Conservation (phyloP, 139 green algal genomes). For the Volvox africanus region DNA sequence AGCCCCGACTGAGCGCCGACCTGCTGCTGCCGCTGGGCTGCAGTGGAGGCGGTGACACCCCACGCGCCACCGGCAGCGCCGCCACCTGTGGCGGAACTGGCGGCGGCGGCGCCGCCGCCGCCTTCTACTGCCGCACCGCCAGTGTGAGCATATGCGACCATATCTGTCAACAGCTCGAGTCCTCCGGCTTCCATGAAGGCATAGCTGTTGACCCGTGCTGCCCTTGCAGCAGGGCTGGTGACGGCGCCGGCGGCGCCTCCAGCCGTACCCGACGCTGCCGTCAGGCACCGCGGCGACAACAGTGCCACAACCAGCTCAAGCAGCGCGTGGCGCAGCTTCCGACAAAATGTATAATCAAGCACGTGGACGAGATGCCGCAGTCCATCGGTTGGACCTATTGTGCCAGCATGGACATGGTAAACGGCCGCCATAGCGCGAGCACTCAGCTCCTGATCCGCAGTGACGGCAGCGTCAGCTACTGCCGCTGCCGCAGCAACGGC, state of each 20-base stretch:
- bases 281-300: slow-evolving; percentile 65
- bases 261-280: background rate
- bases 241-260: background rate
- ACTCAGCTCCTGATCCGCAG: slow-evolving; percentile 76
- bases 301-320: slow-evolving; percentile 86
- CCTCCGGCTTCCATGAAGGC: slow-evolving; percentile 79
- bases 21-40: background rate
- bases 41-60: background rate
- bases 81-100: background rate
- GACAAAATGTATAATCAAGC: slow-evolving; percentile 75
- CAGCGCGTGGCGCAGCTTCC: slow-evolving; percentile 77
- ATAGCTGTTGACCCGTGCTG: slow-evolving; percentile 72
- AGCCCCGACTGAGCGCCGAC: background rate
- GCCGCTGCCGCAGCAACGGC: background rate
- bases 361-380: slow-evolving; percentile 79
- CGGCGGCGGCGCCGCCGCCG: background rate
- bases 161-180: slow-evolving; percentile 85
- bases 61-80: background rate
- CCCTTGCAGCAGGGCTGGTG: slow-evolving; percentile 32
- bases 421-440: slow-evolving; percentile 88
- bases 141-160: slow-evolving; percentile 83
- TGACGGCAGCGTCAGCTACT: background rate
- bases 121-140: slow-evolving; percentile 10
- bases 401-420: slow-evolving; percentile 70
- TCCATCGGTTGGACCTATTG: slow-evolving; percentile 83